Conservation (phyloP, 352 stramenopile genomes). For the Phytopythium chamaehyphon region DNA sequence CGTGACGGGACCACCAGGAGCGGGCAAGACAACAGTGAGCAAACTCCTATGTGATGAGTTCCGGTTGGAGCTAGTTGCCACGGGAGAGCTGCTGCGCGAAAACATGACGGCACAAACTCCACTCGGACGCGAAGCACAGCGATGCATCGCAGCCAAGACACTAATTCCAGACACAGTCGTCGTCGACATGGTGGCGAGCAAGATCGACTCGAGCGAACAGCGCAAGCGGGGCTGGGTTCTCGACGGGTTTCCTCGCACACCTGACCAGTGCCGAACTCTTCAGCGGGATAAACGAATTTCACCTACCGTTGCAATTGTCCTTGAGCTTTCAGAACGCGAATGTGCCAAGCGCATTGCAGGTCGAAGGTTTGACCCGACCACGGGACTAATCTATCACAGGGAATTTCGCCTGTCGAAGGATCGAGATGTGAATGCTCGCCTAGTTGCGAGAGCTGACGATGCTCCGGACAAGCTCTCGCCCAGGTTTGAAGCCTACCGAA, state of each 20-base stretch:
- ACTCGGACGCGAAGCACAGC: slow-evolving; percentile 48
- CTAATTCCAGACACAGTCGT: slow-evolving; percentile 72
- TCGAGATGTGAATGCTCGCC: slow-evolving; percentile 32
- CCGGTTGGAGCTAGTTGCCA: slow-evolving; percentile 54
- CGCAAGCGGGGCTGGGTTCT: slow-evolving; percentile 53
- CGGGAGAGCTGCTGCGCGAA: slow-evolving; percentile 63
- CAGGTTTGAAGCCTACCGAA: slow-evolving; percentile 61
- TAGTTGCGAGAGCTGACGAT: slow-evolving; percentile 60
- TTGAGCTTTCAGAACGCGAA: slow-evolving; percentile 46
- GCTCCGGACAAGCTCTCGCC: slow-evolving; percentile 43
- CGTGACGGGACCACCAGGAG: slow-evolving; percentile 59
- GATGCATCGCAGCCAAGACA: slow-evolving; percentile 60
- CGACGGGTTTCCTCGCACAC: slow-evolving; percentile 69
- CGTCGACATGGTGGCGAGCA: slow-evolving; percentile 71
- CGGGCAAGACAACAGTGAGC: slow-evolving; percentile 64
- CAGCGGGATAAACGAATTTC: slow-evolving; percentile 37
- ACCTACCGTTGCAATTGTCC: slow-evolving; percentile 46
- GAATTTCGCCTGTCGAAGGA: slow-evolving; percentile 36
- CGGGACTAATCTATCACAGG: slow-evolving; percentile 62
- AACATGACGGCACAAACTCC: slow-evolving; percentile 61
- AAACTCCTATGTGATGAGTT: slow-evolving; percentile 58
- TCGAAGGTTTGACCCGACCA: slow-evolving; percentile 52
- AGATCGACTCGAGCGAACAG: slow-evolving; percentile 33
- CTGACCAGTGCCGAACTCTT: slow-evolving; percentile 46
- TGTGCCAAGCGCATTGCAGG: slow-evolving; percentile 49